A percentile compares a stretch with the other conserved stretches of the same genome.
Conservation (phyloP, 768 basidiomycete species). For the Hypholoma fasciculare region DNA sequence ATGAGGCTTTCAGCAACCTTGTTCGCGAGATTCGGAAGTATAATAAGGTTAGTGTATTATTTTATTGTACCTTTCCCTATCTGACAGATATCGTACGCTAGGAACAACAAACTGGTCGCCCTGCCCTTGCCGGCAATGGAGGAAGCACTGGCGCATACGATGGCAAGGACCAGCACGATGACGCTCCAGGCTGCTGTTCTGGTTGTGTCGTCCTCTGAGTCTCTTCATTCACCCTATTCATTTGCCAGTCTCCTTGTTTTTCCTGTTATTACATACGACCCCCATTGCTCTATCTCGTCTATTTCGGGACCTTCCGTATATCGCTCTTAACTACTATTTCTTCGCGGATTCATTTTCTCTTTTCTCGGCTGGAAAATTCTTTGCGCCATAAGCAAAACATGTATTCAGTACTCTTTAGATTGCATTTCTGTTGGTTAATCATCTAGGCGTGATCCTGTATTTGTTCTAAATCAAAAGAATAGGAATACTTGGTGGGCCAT, state of each 20-base stretch:
- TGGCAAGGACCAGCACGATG: conserved; percentile 52
- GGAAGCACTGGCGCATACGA: conserved; percentile 49
- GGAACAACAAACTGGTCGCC: conserved; percentile 81
- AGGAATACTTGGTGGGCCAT: neutral
- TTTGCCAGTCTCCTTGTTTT: conserved; percentile 13
- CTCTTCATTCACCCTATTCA: conserved; percentile 14
- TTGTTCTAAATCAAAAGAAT: conserved; percentile 4
- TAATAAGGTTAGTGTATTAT: conserved; percentile 67
- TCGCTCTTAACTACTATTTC: conserved; percentile 11
- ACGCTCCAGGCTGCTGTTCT: conserved; percentile 61
- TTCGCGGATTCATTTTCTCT: conserved; percentile 15
- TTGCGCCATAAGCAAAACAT: conserved; percentile 11
- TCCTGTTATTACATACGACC: conserved; percentile 4
- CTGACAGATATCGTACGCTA: conserved; percentile 25
- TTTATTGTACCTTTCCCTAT: neutral
- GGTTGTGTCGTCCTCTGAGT: conserved; percentile 64
- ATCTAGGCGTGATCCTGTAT: neutral
- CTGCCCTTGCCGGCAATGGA: conserved; percentile 48
- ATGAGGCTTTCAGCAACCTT: conserved; percentile 91
- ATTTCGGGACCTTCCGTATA: conserved; percentile 7
- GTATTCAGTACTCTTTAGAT: conserved; percentile 11
- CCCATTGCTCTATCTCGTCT: conserved; percentile 28
- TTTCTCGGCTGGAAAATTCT: conserved; percentile 15
- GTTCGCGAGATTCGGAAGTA: conserved; percentile 93
- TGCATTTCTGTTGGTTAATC: conserved; percentile 2